A percentile compares a stretch with the other conserved stretches of the same genome.
phyloP scores from a whole-genome alignment of 495 filamentous ascomycete species.

The Hyaloscypha hepaticicola region DNA sequence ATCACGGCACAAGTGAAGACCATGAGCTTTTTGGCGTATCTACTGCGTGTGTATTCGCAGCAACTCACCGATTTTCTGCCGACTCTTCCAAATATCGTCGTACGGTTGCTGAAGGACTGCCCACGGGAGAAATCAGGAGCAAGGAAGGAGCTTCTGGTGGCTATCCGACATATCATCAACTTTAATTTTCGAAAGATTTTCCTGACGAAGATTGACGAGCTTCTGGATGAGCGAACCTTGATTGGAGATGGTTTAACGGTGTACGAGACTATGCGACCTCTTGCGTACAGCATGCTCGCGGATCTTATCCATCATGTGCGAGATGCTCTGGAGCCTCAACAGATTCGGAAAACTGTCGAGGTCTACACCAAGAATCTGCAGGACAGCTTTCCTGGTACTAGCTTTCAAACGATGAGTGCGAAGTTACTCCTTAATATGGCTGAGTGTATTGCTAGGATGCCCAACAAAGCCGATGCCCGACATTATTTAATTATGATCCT shows the following conservation, averaged over 20 bases:
- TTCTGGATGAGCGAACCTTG: constrained; percentile 87
- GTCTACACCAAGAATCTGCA: constrained; percentile 97
- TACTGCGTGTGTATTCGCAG: constrained; percentile 83
- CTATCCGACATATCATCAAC: constrained; percentile 97
- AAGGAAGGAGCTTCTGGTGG: constrained; percentile 91
- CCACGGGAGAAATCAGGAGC: constrained; percentile 91
- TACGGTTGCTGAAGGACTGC: constrained; percentile 89
- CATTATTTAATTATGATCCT: constrained; percentile 97
- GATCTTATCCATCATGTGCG: constrained; percentile 98
- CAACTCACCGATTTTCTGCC: constrained; percentile 89
- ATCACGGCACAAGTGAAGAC: constrained; percentile 98
- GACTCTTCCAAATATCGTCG: constrained; percentile 84
- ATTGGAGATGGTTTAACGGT: constrained; percentile 96
- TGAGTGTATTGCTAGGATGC: constrained; percentile 89
- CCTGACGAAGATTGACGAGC: constrained; percentile 88
- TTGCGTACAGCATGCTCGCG: constrained; percentile 98
- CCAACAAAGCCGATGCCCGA: constrained; percentile 86
- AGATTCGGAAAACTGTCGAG: constrained; percentile 92
- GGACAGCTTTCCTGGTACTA: constrained; percentile 94
- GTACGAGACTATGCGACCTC: constrained; percentile 91
- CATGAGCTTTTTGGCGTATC: constrained; percentile 96
- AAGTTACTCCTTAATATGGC: constrained; percentile 97
- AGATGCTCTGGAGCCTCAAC: constrained; percentile 75
- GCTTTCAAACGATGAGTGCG: constrained; percentile 99
- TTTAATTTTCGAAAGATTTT: constrained; percentile 98